Percentiles rank a stretch among this genome's conserved stretches.
Conservation (phyloP, 2,329 filamentous ascomycete genomes). For the Fusarium haematococcum region DNA sequence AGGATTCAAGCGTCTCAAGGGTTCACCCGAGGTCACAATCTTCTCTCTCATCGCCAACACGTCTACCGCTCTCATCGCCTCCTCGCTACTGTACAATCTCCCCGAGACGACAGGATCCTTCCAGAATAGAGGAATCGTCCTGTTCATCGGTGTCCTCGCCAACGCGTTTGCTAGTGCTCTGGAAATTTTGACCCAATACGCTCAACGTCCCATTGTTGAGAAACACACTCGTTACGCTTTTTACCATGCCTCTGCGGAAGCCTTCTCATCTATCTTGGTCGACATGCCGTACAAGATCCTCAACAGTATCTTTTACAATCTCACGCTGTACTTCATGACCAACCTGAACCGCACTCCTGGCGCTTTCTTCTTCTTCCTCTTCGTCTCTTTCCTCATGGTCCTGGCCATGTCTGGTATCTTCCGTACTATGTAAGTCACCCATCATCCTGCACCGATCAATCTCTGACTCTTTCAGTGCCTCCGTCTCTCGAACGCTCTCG, state of each 20-base stretch:
- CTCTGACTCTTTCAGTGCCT: conserved; percentile 34
- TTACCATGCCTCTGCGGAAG: conserved; percentile 52
- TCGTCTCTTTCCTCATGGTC: conserved; percentile 64
- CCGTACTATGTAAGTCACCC: conserved; percentile 46
- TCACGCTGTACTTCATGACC: conserved; percentile 64
- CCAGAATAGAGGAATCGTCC: conserved; percentile 54
- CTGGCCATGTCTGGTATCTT: conserved; percentile 76
- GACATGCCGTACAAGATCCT: conserved; percentile 59
- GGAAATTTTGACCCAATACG: conserved; percentile 54
- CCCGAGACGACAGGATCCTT: conserved; percentile 19
- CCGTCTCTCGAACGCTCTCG: conserved; percentile 65
- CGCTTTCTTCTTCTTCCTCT: conserved; percentile 60
- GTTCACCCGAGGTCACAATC: conserved; percentile 39
- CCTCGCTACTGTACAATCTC: conserved; percentile 37
- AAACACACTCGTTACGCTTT: conserved; percentile 56
- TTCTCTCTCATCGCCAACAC: conserved; percentile 28
- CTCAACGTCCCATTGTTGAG: conserved; percentile 53
- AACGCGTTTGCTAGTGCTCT: conserved; percentile 59
- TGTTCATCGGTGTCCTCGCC: conserved; percentile 67
- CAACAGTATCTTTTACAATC: conserved; percentile 55
- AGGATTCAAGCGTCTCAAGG: conserved; percentile 53
- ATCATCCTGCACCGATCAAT: accelerated
- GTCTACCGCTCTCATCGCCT: conserved; percentile 19
- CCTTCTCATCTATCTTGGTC: conserved; percentile 51
- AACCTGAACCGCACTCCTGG: conserved; percentile 57